Conservation (phyloP, 352 stramenopile species). For the Plasmopara muralis region DNA sequence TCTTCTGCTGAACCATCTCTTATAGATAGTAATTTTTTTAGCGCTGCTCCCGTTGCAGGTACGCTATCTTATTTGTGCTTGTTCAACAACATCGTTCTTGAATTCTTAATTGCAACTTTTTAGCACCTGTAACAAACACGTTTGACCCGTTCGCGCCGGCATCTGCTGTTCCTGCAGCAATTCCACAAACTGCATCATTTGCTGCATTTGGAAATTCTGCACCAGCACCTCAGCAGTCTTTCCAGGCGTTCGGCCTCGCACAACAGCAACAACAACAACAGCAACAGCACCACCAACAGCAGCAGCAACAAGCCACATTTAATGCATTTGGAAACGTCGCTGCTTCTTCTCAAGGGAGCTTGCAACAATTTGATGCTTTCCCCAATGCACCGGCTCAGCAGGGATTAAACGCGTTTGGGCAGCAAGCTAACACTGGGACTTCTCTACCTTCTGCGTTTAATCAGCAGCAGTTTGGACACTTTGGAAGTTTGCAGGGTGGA, state of each 20-base stretch:
- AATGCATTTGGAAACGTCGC: slow-evolving; percentile 47
- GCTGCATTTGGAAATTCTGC: slow-evolving; percentile 34
- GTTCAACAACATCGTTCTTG: background rate
- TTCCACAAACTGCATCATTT: slow-evolving; percentile 26
- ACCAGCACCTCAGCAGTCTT: slow-evolving; percentile 34
- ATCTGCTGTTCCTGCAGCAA: slow-evolving; percentile 15
- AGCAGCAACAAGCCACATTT: slow-evolving; percentile 41
- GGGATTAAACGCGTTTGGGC: slow-evolving; percentile 43
- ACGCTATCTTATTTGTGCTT: slow-evolving; percentile 3
- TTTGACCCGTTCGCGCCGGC: slow-evolving; percentile 67
- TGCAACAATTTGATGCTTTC: slow-evolving; percentile 41
- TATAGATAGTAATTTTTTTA: slow-evolving; percentile 76
- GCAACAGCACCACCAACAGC: slow-evolving; percentile 20
- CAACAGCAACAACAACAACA: too few species aligned
- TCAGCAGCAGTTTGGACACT: slow-evolving; percentile 39
- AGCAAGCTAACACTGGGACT: slow-evolving; percentile 27
- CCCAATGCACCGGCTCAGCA: slow-evolving; percentile 30
- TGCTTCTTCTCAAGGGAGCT: slow-evolving; percentile 22
- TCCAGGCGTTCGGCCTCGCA: slow-evolving; percentile 39
- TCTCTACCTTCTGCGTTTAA: slow-evolving; percentile 14
- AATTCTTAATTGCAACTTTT: slow-evolving; percentile 2
- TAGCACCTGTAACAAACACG: slow-evolving; percentile 25
- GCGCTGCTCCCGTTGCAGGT: slow-evolving; percentile 31
- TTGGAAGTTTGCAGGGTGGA: slow-evolving; percentile 36
- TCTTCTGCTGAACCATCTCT: slow-evolving; percentile 61